Conservation (phyloP, 2,329 filamentous ascomycete species). For the Fusarium nurragi region DNA sequence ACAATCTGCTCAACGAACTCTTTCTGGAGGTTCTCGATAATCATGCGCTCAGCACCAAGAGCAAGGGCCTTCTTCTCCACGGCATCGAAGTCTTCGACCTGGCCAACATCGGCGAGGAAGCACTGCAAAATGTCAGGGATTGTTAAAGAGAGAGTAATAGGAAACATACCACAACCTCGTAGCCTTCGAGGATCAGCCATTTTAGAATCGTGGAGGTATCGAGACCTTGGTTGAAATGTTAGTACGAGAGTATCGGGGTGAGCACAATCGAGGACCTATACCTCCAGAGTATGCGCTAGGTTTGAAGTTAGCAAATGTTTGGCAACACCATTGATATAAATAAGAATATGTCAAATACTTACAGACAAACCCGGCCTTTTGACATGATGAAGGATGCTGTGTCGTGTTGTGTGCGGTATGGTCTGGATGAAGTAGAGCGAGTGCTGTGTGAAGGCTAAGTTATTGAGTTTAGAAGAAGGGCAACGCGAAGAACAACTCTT, state of each 20-base stretch:
- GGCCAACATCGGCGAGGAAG: slow-evolving; percentile 70
- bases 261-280: background rate
- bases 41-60: slow-evolving; percentile 53
- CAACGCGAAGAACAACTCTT: background rate
- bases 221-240: slow-evolving; percentile 43
- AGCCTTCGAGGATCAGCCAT: slow-evolving; percentile 51
- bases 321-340: background rate
- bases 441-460: background rate
- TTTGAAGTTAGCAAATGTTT: background rate
- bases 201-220: slow-evolving; percentile 54
- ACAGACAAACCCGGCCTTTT: slow-evolving; percentile 33
- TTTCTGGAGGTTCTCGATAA: slow-evolving; percentile 69
- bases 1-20: slow-evolving; percentile 81
- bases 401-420: background rate
- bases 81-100: slow-evolving; percentile 75
- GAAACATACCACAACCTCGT: slow-evolving; percentile 28
- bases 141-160: background rate
- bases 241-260: background rate
- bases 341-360: background rate
- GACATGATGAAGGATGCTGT: slow-evolving; percentile 11
- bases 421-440: background rate
- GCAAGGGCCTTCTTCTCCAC: slow-evolving; percentile 72
- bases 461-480: background rate
- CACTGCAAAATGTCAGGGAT: slow-evolving; percentile 34
- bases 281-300: slow-evolving; percentile 27